Evolutionary conservation across 805 yeast genomes (phyloP).

Genomic region (Yamadazyma laniorum): DNA sequence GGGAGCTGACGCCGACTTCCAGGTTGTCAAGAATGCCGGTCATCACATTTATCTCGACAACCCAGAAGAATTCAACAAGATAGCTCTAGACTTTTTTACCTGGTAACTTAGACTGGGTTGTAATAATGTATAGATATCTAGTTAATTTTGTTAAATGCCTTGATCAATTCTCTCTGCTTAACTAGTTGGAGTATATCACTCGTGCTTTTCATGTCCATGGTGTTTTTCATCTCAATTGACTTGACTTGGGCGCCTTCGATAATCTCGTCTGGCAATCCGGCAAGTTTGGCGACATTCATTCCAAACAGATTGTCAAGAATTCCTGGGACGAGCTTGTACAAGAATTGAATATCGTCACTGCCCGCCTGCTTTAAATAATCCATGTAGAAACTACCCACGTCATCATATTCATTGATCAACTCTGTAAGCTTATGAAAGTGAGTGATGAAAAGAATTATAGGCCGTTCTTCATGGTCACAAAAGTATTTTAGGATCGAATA

Average conservation of each 20-base stretch:
- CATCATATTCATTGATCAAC: constrained; percentile 39
- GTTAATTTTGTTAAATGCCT: constrained; percentile 1
- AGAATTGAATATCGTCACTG: constrained; percentile 35
- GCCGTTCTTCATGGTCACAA: constrained; percentile 31
- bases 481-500: constrained; percentile 66
- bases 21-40: constrained; percentile 35
- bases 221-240: constrained; percentile 31
- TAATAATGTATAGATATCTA: no score
- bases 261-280: constrained; percentile 53
- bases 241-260: constrained; percentile 43
- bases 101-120: constrained; percentile 1
- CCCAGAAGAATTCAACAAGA: constrained; percentile 29
- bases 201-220: constrained; percentile 20
- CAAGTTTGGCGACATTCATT: constrained; percentile 77
- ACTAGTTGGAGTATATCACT: neutral
- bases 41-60: constrained; percentile 45
- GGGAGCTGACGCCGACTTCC: constrained; percentile 18
- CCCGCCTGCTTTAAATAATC: constrained; percentile 45
- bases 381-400: constrained; percentile 68
- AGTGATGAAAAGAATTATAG: constrained; percentile 75
- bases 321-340: constrained; percentile 37
- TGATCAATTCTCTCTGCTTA: neutral
- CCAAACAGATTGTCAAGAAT: constrained; percentile 68
- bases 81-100: constrained; percentile 23
- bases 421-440: constrained; percentile 71